phyloP scores from a whole-genome alignment of 768 basidiomycete genomes.

The Pulveroboletus ravenelii region DNA sequence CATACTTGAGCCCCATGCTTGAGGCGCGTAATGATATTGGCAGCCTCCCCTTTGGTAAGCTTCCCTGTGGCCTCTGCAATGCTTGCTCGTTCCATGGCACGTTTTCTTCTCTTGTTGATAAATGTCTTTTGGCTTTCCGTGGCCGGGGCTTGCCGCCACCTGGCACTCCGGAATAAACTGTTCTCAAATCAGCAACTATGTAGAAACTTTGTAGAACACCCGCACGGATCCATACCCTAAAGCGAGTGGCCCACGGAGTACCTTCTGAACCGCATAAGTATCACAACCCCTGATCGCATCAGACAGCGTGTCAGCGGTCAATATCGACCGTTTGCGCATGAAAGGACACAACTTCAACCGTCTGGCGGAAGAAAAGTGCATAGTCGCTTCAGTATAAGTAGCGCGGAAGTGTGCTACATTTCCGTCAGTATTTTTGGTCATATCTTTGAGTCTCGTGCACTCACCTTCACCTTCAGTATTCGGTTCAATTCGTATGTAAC shows the following conservation, averaged over 20 bases:
- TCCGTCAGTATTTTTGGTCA: constrained; percentile 2
- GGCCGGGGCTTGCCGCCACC: constrained; percentile 62
- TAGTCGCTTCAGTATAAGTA: constrained; percentile 48
- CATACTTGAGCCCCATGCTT: constrained; percentile 72
- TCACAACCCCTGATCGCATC: constrained; percentile 69
- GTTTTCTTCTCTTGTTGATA: constrained; percentile 44
- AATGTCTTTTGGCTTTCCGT: constrained; percentile 56
- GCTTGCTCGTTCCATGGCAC: constrained; percentile 20
- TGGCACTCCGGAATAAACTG: constrained; percentile 59
- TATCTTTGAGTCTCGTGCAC: background rate
- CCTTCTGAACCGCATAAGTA: constrained; percentile 53
- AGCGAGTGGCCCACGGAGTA: constrained; percentile 46
- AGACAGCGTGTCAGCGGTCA: constrained; percentile 48
- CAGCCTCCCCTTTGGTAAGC: constrained; percentile 76
- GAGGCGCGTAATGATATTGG: constrained; percentile 70
- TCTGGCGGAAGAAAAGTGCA: constrained; percentile 41
- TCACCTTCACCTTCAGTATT: constrained; percentile 34
- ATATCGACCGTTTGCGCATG: constrained; percentile 46
- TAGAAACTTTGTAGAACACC: background rate
- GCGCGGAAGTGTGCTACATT: constrained; percentile 40
- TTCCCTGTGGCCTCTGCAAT: constrained; percentile 29
- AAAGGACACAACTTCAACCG: constrained; percentile 50
- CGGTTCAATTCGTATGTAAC: constrained; percentile 60
- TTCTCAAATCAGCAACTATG: constrained; percentile 1
- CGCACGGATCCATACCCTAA: constrained; percentile 40